Evolutionary conservation across 768 basidiomycete species (phyloP), one percentile per base, ranked within the genome.

Genomic region (Udeniomyces megalosporus): DNA sequence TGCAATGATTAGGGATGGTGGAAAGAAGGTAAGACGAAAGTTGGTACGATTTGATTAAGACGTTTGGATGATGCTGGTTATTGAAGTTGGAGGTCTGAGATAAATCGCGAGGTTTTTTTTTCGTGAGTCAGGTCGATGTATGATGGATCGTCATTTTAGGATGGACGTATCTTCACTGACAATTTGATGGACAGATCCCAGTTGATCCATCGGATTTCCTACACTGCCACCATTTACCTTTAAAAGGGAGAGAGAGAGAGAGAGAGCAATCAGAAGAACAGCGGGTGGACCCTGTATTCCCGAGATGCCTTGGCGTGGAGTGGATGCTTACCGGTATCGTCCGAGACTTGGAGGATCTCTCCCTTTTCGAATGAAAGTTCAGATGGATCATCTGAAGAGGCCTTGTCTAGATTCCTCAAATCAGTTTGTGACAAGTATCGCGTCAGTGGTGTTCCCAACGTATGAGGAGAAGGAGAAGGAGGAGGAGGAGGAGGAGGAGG

Each of bases 291-390:
- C 17, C 17, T 42, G 38, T 42, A 42, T 42, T 17, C 38, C 38
- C 8, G 38, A 42, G 38, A 8, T 42, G 17, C 8, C 7, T 68
- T 73, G 35, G 67, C 64, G 60, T 70, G 70, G 44, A 69, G 70
- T 65, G 66, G 72, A 73, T 74, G 74, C 66, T 77, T 76, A 48
- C 76, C 76, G 15, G 87, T 82, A 74, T 88, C 90, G 75, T 97
- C 92, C 61, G 91, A 73, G 59, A 97, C 85, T 66, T 95, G 90
- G 66, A 97, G 80, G 45, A 89, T 77, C 70, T 96, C 93, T 58
- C 90, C 89, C 73, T 96, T 96, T 56, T 76, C 70, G 74, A 99
- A 96, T 52, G 88, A 87, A 45, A 99, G 85, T 75, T 99, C 95
- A 70, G 88, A 95, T 14, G 92, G 88, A 73, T 99, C 95, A 62